Base-by-base conservation (phyloP, 2,329 filamentous ascomycete genomes). In the Epichloe baconii region DNA sequence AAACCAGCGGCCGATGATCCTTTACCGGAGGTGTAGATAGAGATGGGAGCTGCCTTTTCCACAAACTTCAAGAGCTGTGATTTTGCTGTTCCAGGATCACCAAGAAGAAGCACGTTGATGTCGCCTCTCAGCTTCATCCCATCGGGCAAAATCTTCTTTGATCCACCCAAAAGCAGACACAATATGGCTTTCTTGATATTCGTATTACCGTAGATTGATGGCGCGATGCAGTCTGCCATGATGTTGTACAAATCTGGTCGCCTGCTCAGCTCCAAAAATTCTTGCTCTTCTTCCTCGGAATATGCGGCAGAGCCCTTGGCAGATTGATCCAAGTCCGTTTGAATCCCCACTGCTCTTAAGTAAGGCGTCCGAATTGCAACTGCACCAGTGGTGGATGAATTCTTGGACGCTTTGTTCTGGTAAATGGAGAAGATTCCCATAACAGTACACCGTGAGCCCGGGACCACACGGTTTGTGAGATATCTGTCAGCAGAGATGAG, bases 401-500 rank as follows among this genome's bases (percentile, higher is more conserved):
- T 86, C 67, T 90, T 94, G 42, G 80, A 85, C 41, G 84, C 86
- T 68, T 97, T 97, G 59, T 85, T 86, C 66, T 96, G 88, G 68
- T 96, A 98, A 62, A 97, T 97, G 34, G 91, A 96, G 72, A 96
- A 98, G 36, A 98, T 88, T 19, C 93, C 93, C 80, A 93, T 97
- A 17, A 98, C 78, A 3, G 89, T 95, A 66, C 93, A 98, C 65
- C 91, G 79, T 48, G 91, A 94, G 34, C 93, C 93, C 5, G 93
- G 93, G 3, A 98, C 90, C 3, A 98, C 93, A 48, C 89, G 82
- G 65, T 98, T 98, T 11, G 91, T 93, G 45, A 98, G 74, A 64
- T 97, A 96, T 49, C 93, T 80, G 64, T 98, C 93, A n/a, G 93
- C 93, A 0, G 90, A 95, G 54, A 98, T 87, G 55, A 97, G 79